Conservation (phyloP, 2,329 filamentous ascomycete genomes). For the Parascedosporium putredinis region DNA sequence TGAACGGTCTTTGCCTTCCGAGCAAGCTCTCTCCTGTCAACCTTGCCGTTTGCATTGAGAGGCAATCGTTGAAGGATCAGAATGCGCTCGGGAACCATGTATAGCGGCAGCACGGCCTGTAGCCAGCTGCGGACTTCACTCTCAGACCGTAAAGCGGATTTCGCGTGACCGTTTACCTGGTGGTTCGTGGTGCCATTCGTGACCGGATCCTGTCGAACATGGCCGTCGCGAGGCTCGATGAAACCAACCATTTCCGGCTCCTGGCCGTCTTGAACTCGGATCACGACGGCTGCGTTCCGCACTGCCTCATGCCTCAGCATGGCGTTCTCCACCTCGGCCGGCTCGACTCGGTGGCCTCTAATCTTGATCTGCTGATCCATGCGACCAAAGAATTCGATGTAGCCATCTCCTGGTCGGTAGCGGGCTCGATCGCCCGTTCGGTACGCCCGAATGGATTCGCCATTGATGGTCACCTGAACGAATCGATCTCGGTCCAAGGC, state of each 20-base stretch:
- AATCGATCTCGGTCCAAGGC: slow-evolving; percentile 9
- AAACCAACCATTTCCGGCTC: background rate
- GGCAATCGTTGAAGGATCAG: background rate
- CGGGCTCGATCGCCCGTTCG: slow-evolving; percentile 16
- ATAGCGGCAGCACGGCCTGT: background rate
- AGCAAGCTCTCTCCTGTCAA: background rate
- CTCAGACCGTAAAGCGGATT: too few species aligned
- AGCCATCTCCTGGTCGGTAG: slow-evolving; percentile 12
- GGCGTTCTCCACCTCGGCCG: background rate
- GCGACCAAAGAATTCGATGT: slow-evolving; percentile 15
- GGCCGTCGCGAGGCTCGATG: background rate
- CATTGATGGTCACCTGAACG: slow-evolving; percentile 8
- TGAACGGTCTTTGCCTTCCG: background rate
- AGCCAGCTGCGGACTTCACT: background rate
- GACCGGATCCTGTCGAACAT: too few species aligned
- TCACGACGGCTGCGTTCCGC: background rate
- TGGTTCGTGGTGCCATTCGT: background rate
- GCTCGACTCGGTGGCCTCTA: background rate
- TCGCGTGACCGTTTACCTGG: background rate
- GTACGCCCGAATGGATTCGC: slow-evolving; percentile 11
- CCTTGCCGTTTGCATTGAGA: background rate
- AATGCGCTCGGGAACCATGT: background rate
- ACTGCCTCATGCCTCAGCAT: background rate
- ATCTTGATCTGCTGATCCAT: slow-evolving; percentile 6
- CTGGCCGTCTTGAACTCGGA: background rate